Base-by-base conservation (phyloP, 352 stramenopile genomes). In the Elongisporangium anandrum region DNA sequence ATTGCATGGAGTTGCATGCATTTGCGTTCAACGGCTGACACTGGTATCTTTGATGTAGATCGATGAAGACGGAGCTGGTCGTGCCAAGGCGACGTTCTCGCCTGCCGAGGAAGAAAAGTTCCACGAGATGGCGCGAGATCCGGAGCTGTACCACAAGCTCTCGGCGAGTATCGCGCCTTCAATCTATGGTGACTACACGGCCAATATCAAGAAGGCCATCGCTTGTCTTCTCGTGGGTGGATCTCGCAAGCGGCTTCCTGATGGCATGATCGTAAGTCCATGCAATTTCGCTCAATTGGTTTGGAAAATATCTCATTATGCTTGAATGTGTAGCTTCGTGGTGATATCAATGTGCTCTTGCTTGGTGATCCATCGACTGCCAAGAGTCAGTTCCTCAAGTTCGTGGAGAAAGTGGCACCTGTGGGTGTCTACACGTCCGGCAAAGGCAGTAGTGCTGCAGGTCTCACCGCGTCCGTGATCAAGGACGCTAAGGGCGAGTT, bases 381-480 rank as follows among this genome's bases (percentile, higher is more conserved):
- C 50, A 99, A 99, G 72, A 97, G 79, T 38, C 97, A 99, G 69
- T 99, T 99, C 69, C 71, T 99, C 9, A 99, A 99, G 65, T 99
- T 99, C 75, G 86, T 91, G 0, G 90, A 98, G 65, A 97, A 95
- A 63, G 93, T 99, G 13, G 96, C 97, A 2, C 97, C 97, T 1
- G 90, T 99, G 0, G 96, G 96, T 3, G 97, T 99, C 49, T 99
- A 99, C 76, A 99, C 97, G 0, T 98, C 90, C 2, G 97, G 97
- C 17, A 99, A 99, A 83, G 97, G 97, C 24, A 98, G 90, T 63
- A 98, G 84, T 50, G 97, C 97, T 1, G 97, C 96, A 3, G 97
- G 97, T 73, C 80, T 99, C 19, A 99, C 97, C 2, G 97, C 97
- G 0, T 98, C 90, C 19, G 96, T 99, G 12, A 96, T 99, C 41